Percentiles rank a stretch among this genome's conserved stretches.
These are phyloP conservation scores for Aspergillus sp. DNA, from an alignment of 2,329 filamentous ascomycete species.

Conservation along the genomic window DNA sequence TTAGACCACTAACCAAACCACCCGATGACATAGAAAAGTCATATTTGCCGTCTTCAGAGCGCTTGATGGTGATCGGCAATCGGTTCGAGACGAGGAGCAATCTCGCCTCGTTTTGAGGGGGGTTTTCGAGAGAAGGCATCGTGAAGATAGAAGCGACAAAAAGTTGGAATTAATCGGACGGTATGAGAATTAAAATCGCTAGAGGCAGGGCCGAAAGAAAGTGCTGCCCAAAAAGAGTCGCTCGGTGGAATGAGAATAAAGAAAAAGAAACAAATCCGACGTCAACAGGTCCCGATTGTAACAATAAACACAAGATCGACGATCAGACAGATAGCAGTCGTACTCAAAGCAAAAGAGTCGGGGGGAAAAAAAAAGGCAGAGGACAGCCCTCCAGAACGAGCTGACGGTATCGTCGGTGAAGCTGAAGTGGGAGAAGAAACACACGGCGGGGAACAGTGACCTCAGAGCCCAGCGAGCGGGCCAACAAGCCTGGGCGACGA, in stretches of 20 bases:
- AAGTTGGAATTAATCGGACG: not conserved
- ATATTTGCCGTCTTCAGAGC: conserved; percentile 85
- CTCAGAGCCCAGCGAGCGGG: conserved; percentile 14
- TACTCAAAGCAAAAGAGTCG: not conserved
- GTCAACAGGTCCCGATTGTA: no score
- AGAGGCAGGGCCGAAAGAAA: not conserved
- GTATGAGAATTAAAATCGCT: not conserved
- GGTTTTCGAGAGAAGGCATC: conserved; percentile 33
- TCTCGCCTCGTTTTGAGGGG: conserved; percentile 34
- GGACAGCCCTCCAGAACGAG: no score
- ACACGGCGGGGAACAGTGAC: conserved; percentile 10
- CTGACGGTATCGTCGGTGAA: no score
- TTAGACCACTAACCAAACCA: conserved; percentile 88
- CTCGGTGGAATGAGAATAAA: no score
- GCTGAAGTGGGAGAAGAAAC: not conserved
- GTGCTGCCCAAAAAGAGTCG: not conserved
- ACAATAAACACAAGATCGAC: no score
- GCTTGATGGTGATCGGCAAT: conserved; percentile 93
- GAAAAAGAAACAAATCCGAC: no score
- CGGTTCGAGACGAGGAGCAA: conserved; percentile 90
- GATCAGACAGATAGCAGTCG: no score
- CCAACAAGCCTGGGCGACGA: conserved; percentile 11
- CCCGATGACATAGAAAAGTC: conserved; percentile 95
- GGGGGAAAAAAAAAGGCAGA: not conserved
- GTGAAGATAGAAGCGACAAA: conserved; percentile 1